phyloP scores from a whole-genome alignment of 1,284 basidiomycete genomes.

The Malassezia dermatis region DNA sequence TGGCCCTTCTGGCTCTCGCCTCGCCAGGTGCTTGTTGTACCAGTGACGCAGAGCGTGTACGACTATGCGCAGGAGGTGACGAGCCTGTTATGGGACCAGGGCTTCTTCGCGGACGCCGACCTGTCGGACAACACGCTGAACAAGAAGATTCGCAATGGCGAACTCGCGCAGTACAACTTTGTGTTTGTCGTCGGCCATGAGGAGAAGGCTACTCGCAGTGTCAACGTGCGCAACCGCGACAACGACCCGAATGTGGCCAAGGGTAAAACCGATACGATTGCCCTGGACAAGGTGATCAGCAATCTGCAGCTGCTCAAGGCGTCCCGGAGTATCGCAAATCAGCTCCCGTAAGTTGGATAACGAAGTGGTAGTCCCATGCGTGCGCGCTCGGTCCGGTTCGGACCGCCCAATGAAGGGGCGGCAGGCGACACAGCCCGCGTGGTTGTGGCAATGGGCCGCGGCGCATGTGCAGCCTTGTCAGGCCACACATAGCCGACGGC shows the following conservation, averaged over 20 bases:
- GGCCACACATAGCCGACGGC: slow-evolving; percentile 30
- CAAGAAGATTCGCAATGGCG: slow-evolving; percentile 67
- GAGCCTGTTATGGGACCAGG: slow-evolving; percentile 59
- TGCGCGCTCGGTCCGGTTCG: background rate
- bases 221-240: slow-evolving; percentile 75
- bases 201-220: slow-evolving; percentile 70
- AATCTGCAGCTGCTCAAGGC: slow-evolving; percentile 28
- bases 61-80: slow-evolving; percentile 78
- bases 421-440: background rate
- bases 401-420: background rate
- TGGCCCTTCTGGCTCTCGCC: slow-evolving; percentile 99
- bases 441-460: background rate
- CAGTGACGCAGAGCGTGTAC: slow-evolving; percentile 73
- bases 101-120: slow-evolving; percentile 83
- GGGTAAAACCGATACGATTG: slow-evolving; percentile 42
- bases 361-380: background rate
- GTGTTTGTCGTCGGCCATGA: slow-evolving; percentile 92
- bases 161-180: slow-evolving; percentile 66
- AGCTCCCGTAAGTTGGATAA: slow-evolving; percentile 17
- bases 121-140: slow-evolving; percentile 81
- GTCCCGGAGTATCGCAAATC: slow-evolving; percentile 32
- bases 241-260: slow-evolving; percentile 27
- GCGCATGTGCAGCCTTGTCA: background rate
- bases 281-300: slow-evolving; percentile 26
- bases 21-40: slow-evolving; percentile 84